Evolutionary conservation across 2,329 filamentous ascomycete genomes (phyloP), one percentile per base, ranked within the genome.

Genomic region (Trichoderma sp.): DNA sequence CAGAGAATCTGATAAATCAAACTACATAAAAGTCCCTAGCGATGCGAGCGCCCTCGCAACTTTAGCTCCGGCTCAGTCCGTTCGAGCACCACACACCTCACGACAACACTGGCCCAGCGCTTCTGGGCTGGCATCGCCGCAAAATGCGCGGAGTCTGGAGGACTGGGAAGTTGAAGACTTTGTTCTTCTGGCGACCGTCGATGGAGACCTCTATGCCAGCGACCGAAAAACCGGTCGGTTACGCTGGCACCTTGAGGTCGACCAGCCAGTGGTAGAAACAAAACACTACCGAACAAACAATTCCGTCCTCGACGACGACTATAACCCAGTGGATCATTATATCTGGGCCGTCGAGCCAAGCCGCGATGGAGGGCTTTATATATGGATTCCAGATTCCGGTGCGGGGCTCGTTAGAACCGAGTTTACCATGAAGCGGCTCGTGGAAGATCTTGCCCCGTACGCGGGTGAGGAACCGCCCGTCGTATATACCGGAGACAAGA

Each of bases 131-230:
- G 89, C 92, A 86, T 91, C 93, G 92, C 92, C 91, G 91, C 92
- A 93, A 82, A 87, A 88, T 92, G 95, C 94, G 95, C 95, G 95
- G 90, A 97, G 92, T 88, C 88, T 98, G 89, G 92, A 95, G 89
- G 95, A 98, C 86, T 98, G 95, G 95, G 94, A 98, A 92, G 95
- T 98, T 85, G 95, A 98, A 93, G 95, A 98, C 87, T 97, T 98
- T 89, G 93, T 98, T 86, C 93, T 99, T 87, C 88, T 99, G 92
- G 95, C 96, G 93, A 98, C 96, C 89, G 93, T 98, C 90, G 95
- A 98, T 87, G 96, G 96, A 87, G 93, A 94, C 81, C 90, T 98
- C 79, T 93, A 97, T 85, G 95, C 95, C 81, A 91, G 91, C 82
- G 94, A 98, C 85, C 90, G 96, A 78, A 92, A 91, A 80, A 96